Percentiles rank a stretch among this genome's conserved stretches.
Conservation (phyloP, 169 alveolate species). For the Blepharisma undulans region DNA sequence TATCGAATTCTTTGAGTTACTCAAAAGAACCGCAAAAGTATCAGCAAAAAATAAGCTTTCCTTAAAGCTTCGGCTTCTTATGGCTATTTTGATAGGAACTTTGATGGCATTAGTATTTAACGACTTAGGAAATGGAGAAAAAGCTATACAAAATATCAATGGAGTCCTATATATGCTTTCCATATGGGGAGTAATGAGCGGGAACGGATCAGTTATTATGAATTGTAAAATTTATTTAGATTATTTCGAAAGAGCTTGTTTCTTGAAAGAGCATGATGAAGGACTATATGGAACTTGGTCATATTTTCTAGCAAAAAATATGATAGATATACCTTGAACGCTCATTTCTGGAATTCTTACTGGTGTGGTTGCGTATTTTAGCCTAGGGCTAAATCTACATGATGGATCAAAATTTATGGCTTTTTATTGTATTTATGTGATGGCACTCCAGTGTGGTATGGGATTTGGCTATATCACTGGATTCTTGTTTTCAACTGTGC, state of each 20-base stretch:
- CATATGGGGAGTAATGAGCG: neutral
- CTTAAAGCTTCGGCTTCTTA: neutral
- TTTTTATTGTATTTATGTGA: neutral
- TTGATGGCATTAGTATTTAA: neutral
- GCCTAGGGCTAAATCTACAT: neutral
- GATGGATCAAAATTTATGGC: neutral
- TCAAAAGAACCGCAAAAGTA: neutral
- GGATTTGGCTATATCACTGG: neutral
- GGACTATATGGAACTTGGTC: too few species aligned
- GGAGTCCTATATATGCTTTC: neutral
- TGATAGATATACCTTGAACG: neutral
- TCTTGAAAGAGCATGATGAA: too few species aligned
- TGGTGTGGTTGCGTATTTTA: slow-evolving; percentile 12
- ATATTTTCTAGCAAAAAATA: neutral
- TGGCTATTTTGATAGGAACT: neutral
- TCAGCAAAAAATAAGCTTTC: neutral
- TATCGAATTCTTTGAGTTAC: neutral
- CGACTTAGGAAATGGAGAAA: neutral
- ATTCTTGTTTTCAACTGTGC: neutral
- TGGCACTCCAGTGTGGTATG: neutral
- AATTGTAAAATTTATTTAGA: too few species aligned
- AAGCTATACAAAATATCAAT: neutral
- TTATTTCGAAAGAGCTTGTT: too few species aligned
- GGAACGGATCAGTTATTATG: neutral
- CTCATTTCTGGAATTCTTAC: too few species aligned